Conservation (phyloP, 2,329 filamentous ascomycete species). For the Furcasterigmium sp. region DNA sequence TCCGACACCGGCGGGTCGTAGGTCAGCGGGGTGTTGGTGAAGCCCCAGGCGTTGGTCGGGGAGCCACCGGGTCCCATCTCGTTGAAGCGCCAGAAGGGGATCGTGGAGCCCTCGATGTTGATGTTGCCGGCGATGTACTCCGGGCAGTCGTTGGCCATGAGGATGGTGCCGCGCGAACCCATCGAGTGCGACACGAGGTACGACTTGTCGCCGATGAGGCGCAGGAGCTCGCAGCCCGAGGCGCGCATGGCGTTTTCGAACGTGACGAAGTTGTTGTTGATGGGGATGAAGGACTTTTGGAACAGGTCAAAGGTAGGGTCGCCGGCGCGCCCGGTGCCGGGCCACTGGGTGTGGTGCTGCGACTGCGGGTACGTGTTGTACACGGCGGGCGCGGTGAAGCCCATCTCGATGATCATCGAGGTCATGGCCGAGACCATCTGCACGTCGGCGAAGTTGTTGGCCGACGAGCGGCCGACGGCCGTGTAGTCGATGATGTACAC, state of each 20-base stretch:
- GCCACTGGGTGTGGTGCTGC: slow-evolving; percentile 29
- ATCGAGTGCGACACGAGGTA: slow-evolving; percentile 25
- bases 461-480: slow-evolving; percentile 28
- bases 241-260: slow-evolving; percentile 21
- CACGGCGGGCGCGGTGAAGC: slow-evolving; percentile 24
- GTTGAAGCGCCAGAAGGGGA: slow-evolving; percentile 14
- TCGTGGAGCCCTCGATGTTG: slow-evolving; percentile 19
- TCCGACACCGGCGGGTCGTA: slow-evolving; percentile 28
- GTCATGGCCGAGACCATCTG: slow-evolving; percentile 12
- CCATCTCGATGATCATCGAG: slow-evolving; percentile 18
- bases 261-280: slow-evolving; percentile 18
- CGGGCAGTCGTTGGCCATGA: slow-evolving; percentile 20
- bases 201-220: slow-evolving; percentile 19
- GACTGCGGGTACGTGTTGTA: slow-evolving; percentile 21
- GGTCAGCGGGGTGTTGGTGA: slow-evolving; percentile 34
- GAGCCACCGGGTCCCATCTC: slow-evolving; percentile 3
- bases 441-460: slow-evolving; percentile 15
- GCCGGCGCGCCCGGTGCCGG: slow-evolving; percentile 21
- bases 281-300: slow-evolving; percentile 18
- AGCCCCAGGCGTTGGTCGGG: slow-evolving; percentile 26
- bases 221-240: slow-evolving; percentile 21
- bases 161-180: slow-evolving; percentile 12
- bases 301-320: slow-evolving; percentile 24
- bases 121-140: slow-evolving; percentile 19
- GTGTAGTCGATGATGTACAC: slow-evolving; percentile 40